Evolutionary conservation across 257 asterid genomes (phyloP).

Genomic region (Nicotiana tomentosiformis): DNA sequence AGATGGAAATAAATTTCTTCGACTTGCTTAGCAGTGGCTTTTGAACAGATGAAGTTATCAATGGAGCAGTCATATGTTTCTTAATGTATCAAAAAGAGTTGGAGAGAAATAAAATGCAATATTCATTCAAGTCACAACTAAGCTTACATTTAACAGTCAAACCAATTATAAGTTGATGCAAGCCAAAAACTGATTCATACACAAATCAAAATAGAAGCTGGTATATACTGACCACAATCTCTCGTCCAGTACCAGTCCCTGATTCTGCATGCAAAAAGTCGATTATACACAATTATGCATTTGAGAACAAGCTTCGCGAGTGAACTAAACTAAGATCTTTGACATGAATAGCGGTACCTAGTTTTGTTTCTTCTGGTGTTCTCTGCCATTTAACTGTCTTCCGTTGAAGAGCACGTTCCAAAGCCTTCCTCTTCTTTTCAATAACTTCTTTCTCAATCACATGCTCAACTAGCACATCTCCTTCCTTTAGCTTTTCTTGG

Average conservation of each 20-base stretch:
- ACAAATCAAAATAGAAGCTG: not conserved
- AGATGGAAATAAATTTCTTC: not conserved
- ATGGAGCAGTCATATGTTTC: not conserved
- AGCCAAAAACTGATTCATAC: not conserved
- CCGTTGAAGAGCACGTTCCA: slow-evolving; percentile 37
- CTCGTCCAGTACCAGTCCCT: slow-evolving; percentile 44
- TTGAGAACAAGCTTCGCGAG: not conserved
- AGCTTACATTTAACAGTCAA: not conserved
- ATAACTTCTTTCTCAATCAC: slow-evolving; percentile 42
- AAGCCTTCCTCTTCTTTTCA: slow-evolving; percentile 35
- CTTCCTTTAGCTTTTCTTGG: slow-evolving; percentile 33
- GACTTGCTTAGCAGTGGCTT: not conserved
- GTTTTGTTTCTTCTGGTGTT: slow-evolving; percentile 37
- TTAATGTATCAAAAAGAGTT: not conserved
- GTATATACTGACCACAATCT: slow-evolving; percentile 37
- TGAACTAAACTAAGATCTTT: slow-evolving; percentile 1
- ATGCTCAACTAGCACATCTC: slow-evolving; percentile 34
- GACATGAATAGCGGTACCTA: slow-evolving; percentile 21
- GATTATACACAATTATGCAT: slow-evolving; percentile 10
- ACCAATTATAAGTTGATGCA: not conserved
- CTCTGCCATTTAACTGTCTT: slow-evolving; percentile 38
- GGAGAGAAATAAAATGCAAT: not conserved
- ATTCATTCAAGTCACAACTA: not conserved
- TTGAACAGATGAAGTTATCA: not conserved
- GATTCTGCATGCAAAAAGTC: slow-evolving; percentile 29